Evolutionary conservation across 768 basidiomycete genomes (phyloP).

Genomic region (Russula compacta): DNA sequence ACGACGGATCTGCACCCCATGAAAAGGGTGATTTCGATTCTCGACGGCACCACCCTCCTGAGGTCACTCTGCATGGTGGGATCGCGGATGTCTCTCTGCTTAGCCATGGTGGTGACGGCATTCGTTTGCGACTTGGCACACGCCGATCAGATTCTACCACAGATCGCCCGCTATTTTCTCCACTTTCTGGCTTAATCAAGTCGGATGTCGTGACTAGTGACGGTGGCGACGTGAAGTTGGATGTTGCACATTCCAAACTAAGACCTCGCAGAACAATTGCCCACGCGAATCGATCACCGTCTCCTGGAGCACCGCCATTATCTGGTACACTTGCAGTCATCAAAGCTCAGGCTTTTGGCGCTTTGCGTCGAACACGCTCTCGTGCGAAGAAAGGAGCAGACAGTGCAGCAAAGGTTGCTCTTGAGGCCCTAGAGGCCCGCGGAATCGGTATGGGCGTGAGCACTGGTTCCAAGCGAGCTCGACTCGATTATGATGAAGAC

Average conservation of each 20-base stretch:
- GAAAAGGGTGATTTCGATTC: constrained; percentile 61
- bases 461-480: constrained; percentile 38
- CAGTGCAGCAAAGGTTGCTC: constrained; percentile 62
- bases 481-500: constrained; percentile 45
- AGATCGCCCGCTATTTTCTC: constrained; percentile 41
- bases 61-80: constrained; percentile 65
- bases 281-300: constrained; percentile 34
- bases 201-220: constrained; percentile 47
- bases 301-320: constrained; percentile 39
- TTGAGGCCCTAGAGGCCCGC: constrained; percentile 74
- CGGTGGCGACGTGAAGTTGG: constrained; percentile 30
- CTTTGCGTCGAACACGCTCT: constrained; percentile 67
- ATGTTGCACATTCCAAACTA: constrained; percentile 31
- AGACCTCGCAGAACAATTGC: constrained; percentile 19
- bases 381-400: constrained; percentile 67
- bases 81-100: constrained; percentile 60
- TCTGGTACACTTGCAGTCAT: constrained; percentile 83
- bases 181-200: constrained; percentile 39
- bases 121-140: constrained; percentile 49
- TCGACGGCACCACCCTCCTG: constrained; percentile 49
- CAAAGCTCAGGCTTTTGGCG: constrained; percentile 85
- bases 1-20: constrained; percentile 42
- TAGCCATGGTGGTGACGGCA: constrained; percentile 41
- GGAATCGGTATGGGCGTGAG: constrained; percentile 47
- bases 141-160: constrained; percentile 41